Evolutionary conservation across 495 filamentous ascomycete genomes (phyloP).

Genomic region (Neurospora pannonica): DNA sequence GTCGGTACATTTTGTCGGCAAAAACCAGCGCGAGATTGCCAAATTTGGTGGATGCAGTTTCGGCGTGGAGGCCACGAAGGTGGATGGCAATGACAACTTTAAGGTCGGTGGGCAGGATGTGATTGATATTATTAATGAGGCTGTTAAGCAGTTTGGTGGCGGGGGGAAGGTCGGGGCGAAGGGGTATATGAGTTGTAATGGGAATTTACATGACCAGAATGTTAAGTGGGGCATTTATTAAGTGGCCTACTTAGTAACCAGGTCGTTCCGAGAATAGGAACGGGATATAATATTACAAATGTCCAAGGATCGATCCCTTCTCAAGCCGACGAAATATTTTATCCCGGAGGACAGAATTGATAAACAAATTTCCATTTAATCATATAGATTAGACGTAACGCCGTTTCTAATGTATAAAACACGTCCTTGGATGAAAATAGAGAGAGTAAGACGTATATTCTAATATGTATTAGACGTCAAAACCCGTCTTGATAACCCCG

Average conservation of each 20-base stretch:
- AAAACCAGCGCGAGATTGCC: not conserved
- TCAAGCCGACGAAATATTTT: no score
- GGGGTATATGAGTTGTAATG: not conserved
- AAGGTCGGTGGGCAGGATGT: not conserved
- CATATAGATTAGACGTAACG: not conserved
- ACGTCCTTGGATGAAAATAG: not conserved
- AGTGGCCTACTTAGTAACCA: no score
- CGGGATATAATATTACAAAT: no score
- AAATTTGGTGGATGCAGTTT: not conserved
- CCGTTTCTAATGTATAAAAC: not conserved
- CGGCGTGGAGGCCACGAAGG: not conserved
- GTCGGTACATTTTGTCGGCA: not conserved
- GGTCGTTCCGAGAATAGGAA: no score
- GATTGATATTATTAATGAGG: not conserved
- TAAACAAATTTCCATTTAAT: not conserved
- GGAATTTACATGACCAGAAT: not conserved
- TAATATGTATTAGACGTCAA: no score
- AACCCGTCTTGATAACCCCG: no score
- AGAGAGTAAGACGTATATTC: not conserved
- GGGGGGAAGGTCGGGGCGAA: not conserved
- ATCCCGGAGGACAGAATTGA: no score
- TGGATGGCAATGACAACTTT: not conserved
- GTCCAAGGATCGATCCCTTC: no score
- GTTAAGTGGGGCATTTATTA: not conserved
- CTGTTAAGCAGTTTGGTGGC: not conserved